phyloP scores from a whole-genome alignment of 352 stramenopile species.

The Phytopythium montanum region DNA sequence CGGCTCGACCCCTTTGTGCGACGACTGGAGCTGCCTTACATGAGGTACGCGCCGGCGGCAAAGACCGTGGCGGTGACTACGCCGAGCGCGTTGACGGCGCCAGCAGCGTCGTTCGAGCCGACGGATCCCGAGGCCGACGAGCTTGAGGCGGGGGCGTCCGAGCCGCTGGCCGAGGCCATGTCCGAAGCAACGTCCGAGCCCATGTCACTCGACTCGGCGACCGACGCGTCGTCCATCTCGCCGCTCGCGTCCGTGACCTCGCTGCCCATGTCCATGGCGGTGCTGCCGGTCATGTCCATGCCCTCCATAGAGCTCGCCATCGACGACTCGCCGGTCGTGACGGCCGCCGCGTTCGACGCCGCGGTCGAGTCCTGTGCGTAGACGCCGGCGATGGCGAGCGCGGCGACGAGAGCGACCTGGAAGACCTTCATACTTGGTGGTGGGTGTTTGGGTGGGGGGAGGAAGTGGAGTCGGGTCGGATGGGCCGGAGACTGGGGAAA shows the following conservation, averaged over 20 bases:
- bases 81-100: not conserved
- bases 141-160: not conserved
- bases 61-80: constrained; percentile 4
- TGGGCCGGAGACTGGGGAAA: not conserved
- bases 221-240: not conserved
- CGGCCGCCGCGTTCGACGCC: not conserved
- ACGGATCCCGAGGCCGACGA: constrained; percentile 6
- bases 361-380: not conserved
- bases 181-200: not conserved
- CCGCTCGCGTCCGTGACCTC: not conserved
- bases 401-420: constrained; percentile 6
- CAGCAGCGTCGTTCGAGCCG: constrained; percentile 3
- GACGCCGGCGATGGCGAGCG: constrained; percentile 4
- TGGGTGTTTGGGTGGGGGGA: not conserved
- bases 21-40: too few relatives aligned
- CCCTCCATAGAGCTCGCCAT: not conserved
- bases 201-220: not conserved
- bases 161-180: not conserved
- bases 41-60: constrained; percentile 3
- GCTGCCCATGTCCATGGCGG: not conserved
- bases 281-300: not conserved
- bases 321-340: not conserved
- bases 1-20: not conserved
- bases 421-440: constrained; percentile 7
- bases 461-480: constrained; percentile 1